phyloP scores from a whole-genome alignment of 345 rosid species.

The Camelina sativa region DNA sequence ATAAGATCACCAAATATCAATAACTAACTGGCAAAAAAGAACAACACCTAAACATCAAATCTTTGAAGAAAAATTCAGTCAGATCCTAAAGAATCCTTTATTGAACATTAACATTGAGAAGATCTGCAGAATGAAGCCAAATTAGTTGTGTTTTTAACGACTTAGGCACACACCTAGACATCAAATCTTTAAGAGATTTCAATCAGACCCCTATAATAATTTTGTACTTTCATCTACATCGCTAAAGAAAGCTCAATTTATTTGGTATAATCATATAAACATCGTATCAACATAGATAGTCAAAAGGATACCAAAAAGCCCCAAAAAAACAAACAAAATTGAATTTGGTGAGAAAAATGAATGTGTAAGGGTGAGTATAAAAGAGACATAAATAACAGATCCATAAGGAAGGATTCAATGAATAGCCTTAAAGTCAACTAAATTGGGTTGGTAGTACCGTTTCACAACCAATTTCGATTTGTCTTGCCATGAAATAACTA shows the following conservation, averaged over 20 bases:
- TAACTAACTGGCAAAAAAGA: neutral
- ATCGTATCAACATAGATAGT: constrained; percentile 29
- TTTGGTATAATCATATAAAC: constrained; percentile 13
- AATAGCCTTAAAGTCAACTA: constrained; percentile 42
- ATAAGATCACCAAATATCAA: constrained; percentile 21
- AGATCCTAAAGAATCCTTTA: constrained; percentile 3
- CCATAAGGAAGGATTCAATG: constrained; percentile 30
- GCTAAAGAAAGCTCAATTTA: neutral
- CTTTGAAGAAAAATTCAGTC: neutral
- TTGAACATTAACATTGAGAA: constrained; percentile 1
- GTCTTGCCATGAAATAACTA: constrained; percentile 35
- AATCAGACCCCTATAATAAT: neutral
- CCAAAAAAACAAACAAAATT: neutral
- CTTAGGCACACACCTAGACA: constrained; percentile 8
- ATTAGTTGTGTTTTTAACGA: neutral
- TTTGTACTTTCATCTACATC: neutral
- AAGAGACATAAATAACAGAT: constrained; percentile 16
- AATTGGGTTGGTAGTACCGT: constrained; percentile 32
- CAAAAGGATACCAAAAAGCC: constrained; percentile 7
- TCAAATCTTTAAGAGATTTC: constrained; percentile 2
- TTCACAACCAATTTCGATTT: constrained; percentile 41
- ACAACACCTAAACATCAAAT: constrained; percentile 3
- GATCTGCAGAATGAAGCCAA: neutral
- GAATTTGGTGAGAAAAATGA: constrained; percentile 29
- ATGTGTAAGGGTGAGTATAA: neutral